These are phyloP conservation scores for Vigna angularis DNA, from an alignment of 306 rosid species.

Conservation along the genomic window DNA sequence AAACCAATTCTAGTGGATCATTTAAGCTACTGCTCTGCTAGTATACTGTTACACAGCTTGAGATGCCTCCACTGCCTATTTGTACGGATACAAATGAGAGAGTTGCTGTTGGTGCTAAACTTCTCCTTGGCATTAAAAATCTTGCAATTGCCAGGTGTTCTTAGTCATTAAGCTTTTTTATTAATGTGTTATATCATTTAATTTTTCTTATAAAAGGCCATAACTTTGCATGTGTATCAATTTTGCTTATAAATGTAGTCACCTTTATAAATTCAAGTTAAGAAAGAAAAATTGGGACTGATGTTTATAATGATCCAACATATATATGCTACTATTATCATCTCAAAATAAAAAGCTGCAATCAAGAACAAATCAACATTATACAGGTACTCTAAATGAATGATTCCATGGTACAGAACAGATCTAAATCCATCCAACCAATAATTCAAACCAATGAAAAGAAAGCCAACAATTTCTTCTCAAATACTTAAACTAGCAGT, in stretches of 20 bases:
- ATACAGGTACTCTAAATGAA: slow-evolving; percentile 9
- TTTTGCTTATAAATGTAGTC: background rate
- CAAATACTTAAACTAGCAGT: slow-evolving; percentile 37
- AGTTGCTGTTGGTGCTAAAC: too few species aligned
- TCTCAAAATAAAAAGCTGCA: slow-evolving; percentile 10
- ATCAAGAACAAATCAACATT: slow-evolving; percentile 8
- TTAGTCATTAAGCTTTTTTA: background rate
- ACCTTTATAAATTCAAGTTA: background rate
- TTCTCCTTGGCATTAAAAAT: background rate
- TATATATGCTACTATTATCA: background rate
- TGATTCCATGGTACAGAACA: slow-evolving; percentile 10
- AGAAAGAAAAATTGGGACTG: background rate
- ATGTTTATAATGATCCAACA: background rate
- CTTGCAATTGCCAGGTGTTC: background rate
- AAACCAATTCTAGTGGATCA: background rate
- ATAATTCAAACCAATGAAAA: slow-evolving; percentile 27
- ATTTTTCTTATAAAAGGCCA: background rate
- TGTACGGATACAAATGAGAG: background rate
- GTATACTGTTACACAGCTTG: background rate
- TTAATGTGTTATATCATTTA: background rate
- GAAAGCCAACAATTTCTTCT: slow-evolving; percentile 18
- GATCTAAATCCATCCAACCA: slow-evolving; percentile 29
- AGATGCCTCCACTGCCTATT: background rate
- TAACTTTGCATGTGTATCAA: background rate
- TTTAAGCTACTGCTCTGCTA: background rate